Base-by-base conservation (phyloP, 2,329 filamentous ascomycete species). In the Colletotrichum sp. region DNA sequence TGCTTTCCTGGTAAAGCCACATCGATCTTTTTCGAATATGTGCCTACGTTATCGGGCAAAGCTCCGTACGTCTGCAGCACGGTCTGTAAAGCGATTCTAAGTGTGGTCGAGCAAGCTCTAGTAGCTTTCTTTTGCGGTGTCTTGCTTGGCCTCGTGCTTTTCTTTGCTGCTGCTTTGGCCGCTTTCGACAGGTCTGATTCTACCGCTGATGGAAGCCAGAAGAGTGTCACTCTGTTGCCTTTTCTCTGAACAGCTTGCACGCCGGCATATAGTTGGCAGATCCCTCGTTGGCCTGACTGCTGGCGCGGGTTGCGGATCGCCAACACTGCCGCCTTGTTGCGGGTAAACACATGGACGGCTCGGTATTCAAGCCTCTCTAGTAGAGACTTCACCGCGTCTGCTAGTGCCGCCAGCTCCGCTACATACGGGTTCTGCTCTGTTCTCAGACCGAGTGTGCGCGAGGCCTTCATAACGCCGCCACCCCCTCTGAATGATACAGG, bases 1-100 rank as follows among this genome's bases (percentile, higher is more conserved):
- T 77, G 61, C 9, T 74, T 77, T 7, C 76, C 76, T 43, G 56
- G 76, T n/a, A 79, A 67, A 16, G 32, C 48, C 3, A 24, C 13
- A 18, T 59, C n/a, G 6, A 68, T 24, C 32, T 13, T 58, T 12
- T 58, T 68, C 5, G n/a, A 68, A 24, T 24, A 59, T 13, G 6
- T 7, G n/a, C 52, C 30, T 24, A 61, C 26, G 2, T 36, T 13
- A 3, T 69, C 18, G 6, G 24, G 67, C 30, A 69, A 21, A 28
- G 43, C 6, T 16, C 24, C 7, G 14, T 59, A 58, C 21, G 10
- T n/a, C 36, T 62, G 52, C 32, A 62, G 59, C 18, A 62, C 18
- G 5, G 7, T 69, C 56, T 14, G 7, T 52, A 62, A 26, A 10
- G 13, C 26, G 34, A 28, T 52, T 3, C 56, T 62, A 26, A 69